Conservation (phyloP, 2,329 filamentous ascomycete species). For the Colletotrichum orbiculare region DNA sequence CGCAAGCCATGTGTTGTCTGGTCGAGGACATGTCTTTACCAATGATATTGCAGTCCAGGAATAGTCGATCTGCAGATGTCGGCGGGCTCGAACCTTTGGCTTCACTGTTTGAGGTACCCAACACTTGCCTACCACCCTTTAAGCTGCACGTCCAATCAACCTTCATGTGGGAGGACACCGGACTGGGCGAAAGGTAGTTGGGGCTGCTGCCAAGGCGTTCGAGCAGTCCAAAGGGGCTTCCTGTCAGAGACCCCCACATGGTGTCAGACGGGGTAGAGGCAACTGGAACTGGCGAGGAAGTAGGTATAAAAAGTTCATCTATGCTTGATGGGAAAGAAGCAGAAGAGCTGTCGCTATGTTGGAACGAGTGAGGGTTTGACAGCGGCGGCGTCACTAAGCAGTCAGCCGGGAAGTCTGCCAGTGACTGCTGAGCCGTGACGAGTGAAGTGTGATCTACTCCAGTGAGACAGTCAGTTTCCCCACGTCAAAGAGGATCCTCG, state of each 20-base stretch:
- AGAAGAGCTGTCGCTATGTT: neutral
- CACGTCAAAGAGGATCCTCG: neutral
- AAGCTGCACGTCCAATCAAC: too few species aligned
- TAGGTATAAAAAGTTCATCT: neutral
- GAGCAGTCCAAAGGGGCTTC: too few species aligned
- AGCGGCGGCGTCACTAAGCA: neutral
- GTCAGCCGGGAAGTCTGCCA: neutral
- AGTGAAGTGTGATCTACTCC: neutral
- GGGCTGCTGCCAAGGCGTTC: too few species aligned
- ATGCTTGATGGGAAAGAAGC: conserved; percentile 2
- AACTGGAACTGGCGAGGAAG: neutral
- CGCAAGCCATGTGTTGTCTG: too few species aligned
- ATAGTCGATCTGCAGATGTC: too few species aligned
- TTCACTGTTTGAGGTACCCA: too few species aligned
- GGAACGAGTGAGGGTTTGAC: neutral
- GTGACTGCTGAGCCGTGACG: neutral
- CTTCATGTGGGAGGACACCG: too few species aligned
- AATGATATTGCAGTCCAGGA: too few species aligned
- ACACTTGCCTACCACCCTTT: too few species aligned
- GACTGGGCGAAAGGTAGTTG: too few species aligned
- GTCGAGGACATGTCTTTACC: too few species aligned
- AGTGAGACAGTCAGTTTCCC: neutral
- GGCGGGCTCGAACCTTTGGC: too few species aligned
- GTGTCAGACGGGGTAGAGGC: neutral
- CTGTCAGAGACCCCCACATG: neutral